Percentiles rank a stretch among this genome's conserved stretches.
These are phyloP conservation scores for Diaporthe destruens DNA, from an alignment of 2,329 filamentous ascomycete genomes.

Conservation along the genomic window DNA sequence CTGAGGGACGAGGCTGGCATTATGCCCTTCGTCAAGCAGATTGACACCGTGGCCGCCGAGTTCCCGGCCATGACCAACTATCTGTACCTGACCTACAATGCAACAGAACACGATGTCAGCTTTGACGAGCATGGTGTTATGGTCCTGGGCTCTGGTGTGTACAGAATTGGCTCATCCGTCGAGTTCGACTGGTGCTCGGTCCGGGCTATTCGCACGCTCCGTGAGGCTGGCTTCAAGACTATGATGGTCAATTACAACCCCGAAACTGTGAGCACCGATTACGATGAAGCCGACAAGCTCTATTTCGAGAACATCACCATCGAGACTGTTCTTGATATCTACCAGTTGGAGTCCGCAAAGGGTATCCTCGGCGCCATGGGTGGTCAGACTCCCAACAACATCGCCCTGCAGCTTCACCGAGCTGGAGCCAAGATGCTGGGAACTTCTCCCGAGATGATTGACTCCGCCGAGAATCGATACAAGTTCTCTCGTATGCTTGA, in stretches of 20 bases:
- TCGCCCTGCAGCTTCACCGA: conserved; percentile 88
- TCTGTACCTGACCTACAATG: conserved; percentile 96
- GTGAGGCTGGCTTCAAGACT: conserved; percentile 88
- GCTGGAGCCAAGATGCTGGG: conserved; percentile 93
- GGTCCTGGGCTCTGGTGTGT: conserved; percentile 96
- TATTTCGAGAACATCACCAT: conserved; percentile 97
- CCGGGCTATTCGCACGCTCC: conserved; percentile 89
- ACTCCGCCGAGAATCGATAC: conserved; percentile 96
- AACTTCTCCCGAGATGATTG: conserved; percentile 99
- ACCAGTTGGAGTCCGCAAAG: conserved; percentile 84
- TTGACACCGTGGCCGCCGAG: conserved; percentile 97
- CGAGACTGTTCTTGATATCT: conserved; percentile 93
- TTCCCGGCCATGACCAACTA: conserved; percentile 97
- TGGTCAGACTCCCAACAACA: conserved; percentile 98
- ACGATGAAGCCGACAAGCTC: conserved; percentile 91
- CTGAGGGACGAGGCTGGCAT: conserved; percentile 89
- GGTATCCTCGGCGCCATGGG: conserved; percentile 97
- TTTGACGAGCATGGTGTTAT: conserved; percentile 95
- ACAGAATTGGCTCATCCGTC: conserved; percentile 96
- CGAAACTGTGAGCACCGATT: conserved; percentile 90
- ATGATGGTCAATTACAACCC: conserved; percentile 97
- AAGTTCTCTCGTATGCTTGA: conserved; percentile 99
- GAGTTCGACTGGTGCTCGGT: conserved; percentile 99
- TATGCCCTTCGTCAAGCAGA: conserved; percentile 93
- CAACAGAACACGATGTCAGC: conserved; percentile 82